These are phyloP conservation scores for Ilyonectria robusta DNA, from an alignment of 2,329 filamentous ascomycete genomes.

Conservation along the genomic window DNA sequence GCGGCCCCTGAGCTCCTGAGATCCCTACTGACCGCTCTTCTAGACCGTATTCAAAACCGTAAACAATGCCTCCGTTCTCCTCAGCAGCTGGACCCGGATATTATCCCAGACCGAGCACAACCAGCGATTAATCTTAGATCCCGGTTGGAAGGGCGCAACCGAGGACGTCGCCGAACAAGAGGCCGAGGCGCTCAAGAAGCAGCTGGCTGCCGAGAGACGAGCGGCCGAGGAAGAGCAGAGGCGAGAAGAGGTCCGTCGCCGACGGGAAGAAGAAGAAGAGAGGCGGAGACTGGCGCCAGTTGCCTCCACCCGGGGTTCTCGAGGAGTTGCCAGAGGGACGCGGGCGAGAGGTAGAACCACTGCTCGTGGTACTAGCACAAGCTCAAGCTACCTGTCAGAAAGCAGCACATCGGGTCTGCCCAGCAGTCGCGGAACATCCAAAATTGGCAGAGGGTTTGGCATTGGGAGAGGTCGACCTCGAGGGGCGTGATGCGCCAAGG, in stretches of 20 bases:
- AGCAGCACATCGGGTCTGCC: conserved; percentile 46
- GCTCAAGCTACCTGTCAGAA: conserved; percentile 49
- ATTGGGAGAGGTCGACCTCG: conserved; percentile 52
- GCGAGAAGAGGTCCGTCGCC: conserved; percentile 77
- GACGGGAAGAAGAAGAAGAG: conserved; percentile 73
- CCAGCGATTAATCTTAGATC: conserved; percentile 90
- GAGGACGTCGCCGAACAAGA: conserved; percentile 91
- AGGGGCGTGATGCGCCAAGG: conserved; percentile 46
- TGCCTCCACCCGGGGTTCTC: conserved; percentile 48
- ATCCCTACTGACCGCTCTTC: conserved; percentile 34
- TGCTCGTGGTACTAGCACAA: conserved; percentile 39
- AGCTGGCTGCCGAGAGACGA: conserved; percentile 83
- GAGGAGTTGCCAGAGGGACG: conserved; percentile 51
- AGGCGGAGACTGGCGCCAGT: conserved; percentile 49
- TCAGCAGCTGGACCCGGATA: conserved; percentile 97
- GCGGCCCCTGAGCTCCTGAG: conserved; percentile 1
- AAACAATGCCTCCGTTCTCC: conserved; percentile 86
- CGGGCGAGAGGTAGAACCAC: conserved; percentile 48
- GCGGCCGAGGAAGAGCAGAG: conserved; percentile 85
- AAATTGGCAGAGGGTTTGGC: conserved; percentile 54
- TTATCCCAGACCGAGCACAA: conserved; percentile 98
- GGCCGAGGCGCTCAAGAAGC: conserved; percentile 79
- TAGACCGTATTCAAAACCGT: conserved; percentile 88
- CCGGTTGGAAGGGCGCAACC: conserved; percentile 89
- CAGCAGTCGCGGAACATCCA: conserved; percentile 53